These are phyloP conservation scores for Pseudoturritis turrita DNA, from an alignment of 345 rosid genomes.

Conservation along the genomic window DNA sequence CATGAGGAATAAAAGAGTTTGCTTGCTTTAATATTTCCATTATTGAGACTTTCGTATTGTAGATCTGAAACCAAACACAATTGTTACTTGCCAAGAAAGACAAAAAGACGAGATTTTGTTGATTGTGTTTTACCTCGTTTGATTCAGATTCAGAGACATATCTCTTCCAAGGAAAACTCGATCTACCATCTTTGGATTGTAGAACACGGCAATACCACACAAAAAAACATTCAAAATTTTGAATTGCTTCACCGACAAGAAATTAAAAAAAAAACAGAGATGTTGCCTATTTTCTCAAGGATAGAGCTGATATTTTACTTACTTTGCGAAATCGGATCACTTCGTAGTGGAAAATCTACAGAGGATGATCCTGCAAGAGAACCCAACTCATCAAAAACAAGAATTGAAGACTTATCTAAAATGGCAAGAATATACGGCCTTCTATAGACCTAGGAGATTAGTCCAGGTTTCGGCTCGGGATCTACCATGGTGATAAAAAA, in stretches of 20 bases:
- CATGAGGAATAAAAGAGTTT: constrained; percentile 78
- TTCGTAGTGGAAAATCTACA: constrained; percentile 14
- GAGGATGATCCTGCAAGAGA: constrained; percentile 13
- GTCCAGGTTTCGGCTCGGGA: too few species aligned
- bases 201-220: not conserved
- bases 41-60: constrained; percentile 37
- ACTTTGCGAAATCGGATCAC: constrained; percentile 31
- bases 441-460: too few species aligned
- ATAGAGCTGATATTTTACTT: not conserved
- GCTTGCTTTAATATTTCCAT: constrained; percentile 59
- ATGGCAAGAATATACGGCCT: too few species aligned
- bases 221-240: too few species aligned
- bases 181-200: constrained; percentile 27
- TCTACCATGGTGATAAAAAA: too few species aligned
- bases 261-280: constrained; percentile 9
- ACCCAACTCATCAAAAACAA: not conserved
- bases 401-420: not conserved
- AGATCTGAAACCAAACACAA: constrained; percentile 32
- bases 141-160: constrained; percentile 36
- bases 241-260: not conserved
- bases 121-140: constrained; percentile 37
- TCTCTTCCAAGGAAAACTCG: constrained; percentile 32
- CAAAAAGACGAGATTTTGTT: not conserved
- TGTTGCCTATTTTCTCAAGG: not conserved
- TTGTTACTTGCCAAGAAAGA: constrained; percentile 3